Percentiles rank a stretch among this genome's conserved stretches.
Conservation (phyloP, 768 basidiomycete genomes). For the Leucocoprinus sp. region DNA sequence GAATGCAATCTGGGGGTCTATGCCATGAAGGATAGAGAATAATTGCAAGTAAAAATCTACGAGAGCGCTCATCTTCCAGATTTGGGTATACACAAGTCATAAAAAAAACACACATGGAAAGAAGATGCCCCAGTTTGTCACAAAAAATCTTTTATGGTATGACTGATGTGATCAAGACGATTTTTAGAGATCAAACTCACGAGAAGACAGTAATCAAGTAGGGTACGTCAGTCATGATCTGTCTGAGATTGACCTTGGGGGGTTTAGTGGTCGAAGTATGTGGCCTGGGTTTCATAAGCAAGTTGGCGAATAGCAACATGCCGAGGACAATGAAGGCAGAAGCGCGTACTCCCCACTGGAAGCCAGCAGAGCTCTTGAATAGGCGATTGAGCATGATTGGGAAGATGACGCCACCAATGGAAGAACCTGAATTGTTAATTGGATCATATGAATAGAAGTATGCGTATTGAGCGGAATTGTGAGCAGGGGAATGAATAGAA, state of each 20-base stretch:
- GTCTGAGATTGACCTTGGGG: neutral
- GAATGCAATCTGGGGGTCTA: constrained; percentile 20
- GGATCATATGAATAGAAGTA: neutral
- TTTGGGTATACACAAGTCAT: neutral
- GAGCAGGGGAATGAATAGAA: no score
- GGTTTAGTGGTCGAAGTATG: neutral
- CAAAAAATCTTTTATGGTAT: no score
- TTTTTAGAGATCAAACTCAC: constrained; percentile 10
- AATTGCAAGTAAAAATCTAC: constrained; percentile 29
- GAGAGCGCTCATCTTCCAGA: neutral
- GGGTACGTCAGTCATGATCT: constrained; percentile 3
- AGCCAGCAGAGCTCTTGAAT: constrained; percentile 29
- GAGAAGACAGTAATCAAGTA: constrained; percentile 1
- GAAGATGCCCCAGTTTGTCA: no score
- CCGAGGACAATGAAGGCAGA: constrained; percentile 31
- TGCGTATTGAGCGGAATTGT: no score
- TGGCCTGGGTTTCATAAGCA: constrained; percentile 25
- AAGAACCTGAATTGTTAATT: constrained; percentile 12
- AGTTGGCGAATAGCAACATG: constrained; percentile 28
- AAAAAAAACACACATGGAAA: neutral
- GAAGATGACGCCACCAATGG: constrained; percentile 27
- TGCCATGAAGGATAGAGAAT: constrained; percentile 22
- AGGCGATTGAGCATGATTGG: constrained; percentile 16
- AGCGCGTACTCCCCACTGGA: constrained; percentile 38
- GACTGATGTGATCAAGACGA: no score